Percentiles rank a stretch among this genome's conserved stretches.
phyloP scores from a whole-genome alignment of 2,329 filamentous ascomycete species.

The Trichophyton mentagrophytes region DNA sequence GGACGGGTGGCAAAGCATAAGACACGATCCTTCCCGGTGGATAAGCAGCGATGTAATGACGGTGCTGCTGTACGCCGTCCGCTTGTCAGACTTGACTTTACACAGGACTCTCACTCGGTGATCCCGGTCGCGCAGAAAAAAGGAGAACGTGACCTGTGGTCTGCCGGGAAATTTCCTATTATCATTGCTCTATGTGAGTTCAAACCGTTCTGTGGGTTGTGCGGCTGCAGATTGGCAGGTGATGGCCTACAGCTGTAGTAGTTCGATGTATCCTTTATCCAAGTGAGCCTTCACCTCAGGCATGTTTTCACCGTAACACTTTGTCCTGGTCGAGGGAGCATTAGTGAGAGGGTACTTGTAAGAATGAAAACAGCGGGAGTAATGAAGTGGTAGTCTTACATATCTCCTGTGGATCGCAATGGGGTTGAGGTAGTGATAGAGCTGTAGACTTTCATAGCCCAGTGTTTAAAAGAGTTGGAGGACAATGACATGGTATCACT shows the following conservation, averaged over 20 bases:
- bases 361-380: background rate
- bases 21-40: constrained; percentile 25
- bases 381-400: constrained; percentile 16
- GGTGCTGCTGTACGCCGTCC: constrained; percentile 36
- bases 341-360: background rate
- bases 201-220: background rate
- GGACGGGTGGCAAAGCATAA: constrained; percentile 29
- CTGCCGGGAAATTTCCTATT: constrained; percentile 36
- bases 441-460: constrained; percentile 31
- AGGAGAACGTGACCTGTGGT: constrained; percentile 33
- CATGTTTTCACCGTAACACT: constrained; percentile 23
- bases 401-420: constrained; percentile 20
- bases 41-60: constrained; percentile 37
- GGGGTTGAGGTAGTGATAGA: constrained; percentile 16
- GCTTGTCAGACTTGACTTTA: constrained; percentile 30
- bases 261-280: constrained; percentile 25
- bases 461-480: constrained; percentile 29
- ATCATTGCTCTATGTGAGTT: constrained; percentile 3
- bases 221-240: background rate
- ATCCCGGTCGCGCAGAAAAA: constrained; percentile 42
- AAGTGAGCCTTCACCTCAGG: constrained; percentile 21
- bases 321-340: constrained; percentile 19
- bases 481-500: constrained; percentile 10
- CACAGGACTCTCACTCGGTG: constrained; percentile 43
- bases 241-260: constrained; percentile 27